These are phyloP conservation scores for Oropetium thomaeum DNA, from an alignment of 176 grass and related monocot genomes.

Conservation along the genomic window DNA sequence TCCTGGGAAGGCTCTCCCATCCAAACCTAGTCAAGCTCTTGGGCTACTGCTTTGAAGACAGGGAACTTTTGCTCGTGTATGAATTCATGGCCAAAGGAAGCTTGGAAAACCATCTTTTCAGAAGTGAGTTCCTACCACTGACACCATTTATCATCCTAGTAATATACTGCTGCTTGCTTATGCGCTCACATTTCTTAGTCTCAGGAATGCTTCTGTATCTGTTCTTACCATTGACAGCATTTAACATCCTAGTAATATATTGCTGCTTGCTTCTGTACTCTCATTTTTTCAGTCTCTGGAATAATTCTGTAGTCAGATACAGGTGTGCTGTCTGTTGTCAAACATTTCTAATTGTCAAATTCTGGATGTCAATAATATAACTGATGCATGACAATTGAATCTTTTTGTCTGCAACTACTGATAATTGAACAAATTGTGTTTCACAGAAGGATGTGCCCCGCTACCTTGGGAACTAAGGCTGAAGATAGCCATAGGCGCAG, in stretches of 20 bases:
- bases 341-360: not conserved
- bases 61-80: slow-evolving; percentile 73
- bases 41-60: slow-evolving; percentile 79
- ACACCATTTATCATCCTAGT: not conserved
- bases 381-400: not conserved
- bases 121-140: slow-evolving; percentile 49
- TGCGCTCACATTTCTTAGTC: not conserved
- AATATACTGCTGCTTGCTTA: not conserved
- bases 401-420: not conserved
- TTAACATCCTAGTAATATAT: not conserved
- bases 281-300: not conserved
- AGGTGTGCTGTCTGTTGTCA: not conserved
- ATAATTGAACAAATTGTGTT: slow-evolving; percentile 8
- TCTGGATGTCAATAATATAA: not conserved
- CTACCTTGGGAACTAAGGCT: slow-evolving; percentile 62
- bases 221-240: slow-evolving; percentile 4
- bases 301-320: not conserved
- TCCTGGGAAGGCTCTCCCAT: slow-evolving; percentile 80
- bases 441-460: slow-evolving; percentile 47
- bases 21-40: slow-evolving; percentile 79
- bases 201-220: not conserved
- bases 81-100: slow-evolving; percentile 88
- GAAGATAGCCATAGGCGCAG: slow-evolving; percentile 66
- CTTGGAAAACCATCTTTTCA: slow-evolving; percentile 93
- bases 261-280: not conserved